Conservation (phyloP, 2,329 filamentous ascomycete species). For the Parastagonospora nodorum region DNA sequence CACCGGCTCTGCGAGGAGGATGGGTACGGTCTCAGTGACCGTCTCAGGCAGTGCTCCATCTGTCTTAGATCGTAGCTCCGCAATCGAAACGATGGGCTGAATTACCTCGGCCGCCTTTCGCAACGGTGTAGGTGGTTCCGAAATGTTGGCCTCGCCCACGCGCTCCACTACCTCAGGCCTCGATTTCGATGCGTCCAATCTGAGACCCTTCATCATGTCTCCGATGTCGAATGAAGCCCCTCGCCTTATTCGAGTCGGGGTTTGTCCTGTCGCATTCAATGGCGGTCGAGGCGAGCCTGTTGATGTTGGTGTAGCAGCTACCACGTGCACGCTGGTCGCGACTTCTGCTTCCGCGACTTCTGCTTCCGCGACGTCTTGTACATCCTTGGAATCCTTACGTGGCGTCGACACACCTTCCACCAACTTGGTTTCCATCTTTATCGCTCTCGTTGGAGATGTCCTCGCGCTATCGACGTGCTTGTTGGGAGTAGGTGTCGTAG, state of each 20-base stretch:
- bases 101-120: neutral
- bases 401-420: neutral
- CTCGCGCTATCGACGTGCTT: neutral
- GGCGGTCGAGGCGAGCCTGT: neutral
- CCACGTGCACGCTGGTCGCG: neutral
- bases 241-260: neutral
- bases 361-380: neutral
- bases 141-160: neutral
- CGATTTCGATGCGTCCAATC: neutral
- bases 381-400: neutral
- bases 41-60: neutral
- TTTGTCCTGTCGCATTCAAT: neutral
- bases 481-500: neutral
- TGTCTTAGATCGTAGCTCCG: neutral
- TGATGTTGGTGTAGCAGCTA: neutral
- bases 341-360: neutral
- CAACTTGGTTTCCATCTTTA: neutral
- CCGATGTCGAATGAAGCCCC: neutral
- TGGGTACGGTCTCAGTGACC: neutral
- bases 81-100: neutral
- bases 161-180: neutral
- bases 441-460: neutral
- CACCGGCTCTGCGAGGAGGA: neutral
- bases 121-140: conserved; percentile 2
- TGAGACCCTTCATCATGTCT: neutral